Evolutionary conservation across 139 green algal genomes (phyloP), one percentile per base, ranked within the genome.

Genomic region (Desmodesmus armatus): DNA sequence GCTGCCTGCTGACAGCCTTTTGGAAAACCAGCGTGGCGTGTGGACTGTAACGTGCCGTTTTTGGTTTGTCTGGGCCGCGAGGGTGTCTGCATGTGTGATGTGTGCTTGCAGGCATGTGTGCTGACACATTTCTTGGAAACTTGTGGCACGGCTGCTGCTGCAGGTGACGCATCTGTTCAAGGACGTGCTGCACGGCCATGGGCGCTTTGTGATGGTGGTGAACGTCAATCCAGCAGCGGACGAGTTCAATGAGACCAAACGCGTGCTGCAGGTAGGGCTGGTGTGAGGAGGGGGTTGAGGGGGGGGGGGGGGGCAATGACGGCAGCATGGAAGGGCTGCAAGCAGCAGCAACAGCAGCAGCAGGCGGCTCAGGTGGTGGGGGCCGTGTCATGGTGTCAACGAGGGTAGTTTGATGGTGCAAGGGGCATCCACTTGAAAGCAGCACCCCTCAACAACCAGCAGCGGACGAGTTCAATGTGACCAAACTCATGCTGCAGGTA

Each of bases 221-320:
- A 93, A 93, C 47, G 89, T 96, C 29, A 93, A 83, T 3, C 90
- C 93, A 2, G 74, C 63, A 15, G 70, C 85, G 1, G 83, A 84
- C 17, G 94, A 96, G 67, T 95, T 94, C 70, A 93, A 96, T 65
- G 91, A 95, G 85, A 96, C 93, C 3, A 66, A 87, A 9, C 88
- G 91, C 31, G 91, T 94, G 70, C 89, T 96, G 40, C 89, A 92
- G 80, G 80, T 86, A 6, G n/a, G n/a, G n/a, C n/a, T n/a, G n/a
- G n/a, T n/a, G n/a, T n/a, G n/a, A n/a, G n/a, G n/a, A n/a, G n/a
- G n/a, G n/a, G n/a, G n/a, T n/a, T n/a, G n/a, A n/a, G n/a, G n/a
- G n/a, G n/a, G n/a, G n/a, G n/a, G n/a, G n/a, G n/a, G n/a, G n/a
- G n/a, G n/a, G n/a, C n/a, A n/a, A n/a, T n/a, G n/a, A n/a, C n/a